These are phyloP conservation scores for Gracilariopsis chorda DNA, from an alignment of 23 red algal genomes.

Conservation along the genomic window DNA sequence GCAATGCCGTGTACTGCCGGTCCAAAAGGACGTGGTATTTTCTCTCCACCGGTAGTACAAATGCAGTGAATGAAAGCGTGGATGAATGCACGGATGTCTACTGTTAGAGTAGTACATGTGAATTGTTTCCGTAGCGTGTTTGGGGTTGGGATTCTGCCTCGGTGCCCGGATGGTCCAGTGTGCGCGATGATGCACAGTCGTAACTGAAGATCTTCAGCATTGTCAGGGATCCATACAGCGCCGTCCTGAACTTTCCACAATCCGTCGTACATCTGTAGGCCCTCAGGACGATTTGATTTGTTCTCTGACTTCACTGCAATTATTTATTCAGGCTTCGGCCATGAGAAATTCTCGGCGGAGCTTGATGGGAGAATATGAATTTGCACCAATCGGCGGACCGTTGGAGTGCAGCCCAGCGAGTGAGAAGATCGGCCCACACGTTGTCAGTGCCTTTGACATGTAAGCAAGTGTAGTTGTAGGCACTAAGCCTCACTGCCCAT, in stretches of 20 bases:
- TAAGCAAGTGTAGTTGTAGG: conserved; percentile 33
- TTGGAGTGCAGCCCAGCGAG: neutral
- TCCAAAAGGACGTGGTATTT: conserved; percentile 23
- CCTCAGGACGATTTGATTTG: neutral
- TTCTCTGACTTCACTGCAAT: neutral
- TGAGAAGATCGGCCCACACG: conserved; percentile 32
- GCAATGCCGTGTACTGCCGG: neutral
- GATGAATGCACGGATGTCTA: conserved; percentile 30
- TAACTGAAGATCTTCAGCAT: conserved; percentile 6
- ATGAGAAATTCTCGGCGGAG: neutral
- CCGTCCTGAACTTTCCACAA: neutral
- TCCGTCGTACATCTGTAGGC: neutral
- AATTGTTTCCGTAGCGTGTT: neutral
- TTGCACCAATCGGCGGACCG: neutral
- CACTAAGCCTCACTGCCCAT: conserved; percentile 9
- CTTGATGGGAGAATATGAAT: neutral
- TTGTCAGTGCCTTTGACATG: conserved; percentile 42
- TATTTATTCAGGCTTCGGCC: neutral
- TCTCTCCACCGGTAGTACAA: conserved; percentile 20
- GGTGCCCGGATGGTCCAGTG: conserved; percentile 4
- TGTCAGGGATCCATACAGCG: conserved; percentile 21
- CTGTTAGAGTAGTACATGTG: neutral
- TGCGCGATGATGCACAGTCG: conserved; percentile 1
- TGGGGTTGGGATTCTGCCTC: neutral
- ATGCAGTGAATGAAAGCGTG: conserved; percentile 27